Percentiles rank a stretch among this genome's conserved stretches.
These are phyloP conservation scores for Puccinia horiana DNA, from an alignment of 1,284 basidiomycete genomes.

Conservation along the genomic window DNA sequence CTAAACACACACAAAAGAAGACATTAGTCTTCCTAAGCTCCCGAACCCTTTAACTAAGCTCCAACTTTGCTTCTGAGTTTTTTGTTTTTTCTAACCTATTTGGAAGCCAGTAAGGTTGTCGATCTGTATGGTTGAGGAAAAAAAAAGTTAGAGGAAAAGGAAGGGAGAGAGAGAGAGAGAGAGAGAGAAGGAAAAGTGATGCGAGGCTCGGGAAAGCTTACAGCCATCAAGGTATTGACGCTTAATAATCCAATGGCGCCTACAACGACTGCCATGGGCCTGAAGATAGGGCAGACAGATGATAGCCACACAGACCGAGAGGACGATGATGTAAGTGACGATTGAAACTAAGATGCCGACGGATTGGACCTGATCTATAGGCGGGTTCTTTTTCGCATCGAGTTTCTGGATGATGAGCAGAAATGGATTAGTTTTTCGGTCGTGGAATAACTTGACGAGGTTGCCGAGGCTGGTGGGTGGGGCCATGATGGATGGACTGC, in stretches of 20 bases:
- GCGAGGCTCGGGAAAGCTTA: no score
- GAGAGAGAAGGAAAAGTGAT: no score
- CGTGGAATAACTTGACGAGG: not conserved
- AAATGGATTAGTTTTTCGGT: not conserved
- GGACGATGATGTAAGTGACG: constrained; percentile 1
- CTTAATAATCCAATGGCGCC: constrained; percentile 6
- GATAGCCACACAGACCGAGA: not conserved
- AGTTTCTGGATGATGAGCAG: not conserved
- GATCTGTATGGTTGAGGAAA: not conserved
- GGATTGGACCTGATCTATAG: not conserved
- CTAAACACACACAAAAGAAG: not conserved
- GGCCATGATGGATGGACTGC: not conserved
- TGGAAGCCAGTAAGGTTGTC: constrained; percentile 18
- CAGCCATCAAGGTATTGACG: constrained; percentile 10
- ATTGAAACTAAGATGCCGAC: not conserved
- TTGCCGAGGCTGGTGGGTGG: not conserved
- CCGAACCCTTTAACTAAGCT: not conserved
- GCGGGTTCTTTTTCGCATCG: not conserved
- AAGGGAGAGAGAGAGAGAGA: not conserved
- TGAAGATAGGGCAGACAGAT: constrained; percentile 19
- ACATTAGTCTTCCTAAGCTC: not conserved
- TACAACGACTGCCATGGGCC: not conserved
- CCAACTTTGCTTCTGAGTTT: not conserved
- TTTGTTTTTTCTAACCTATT: constrained; percentile 1
- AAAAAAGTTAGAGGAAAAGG: not conserved